Evolutionary conservation across 2,329 filamentous ascomycete species (phyloP).

Genomic region (Cercospora zeina): DNA sequence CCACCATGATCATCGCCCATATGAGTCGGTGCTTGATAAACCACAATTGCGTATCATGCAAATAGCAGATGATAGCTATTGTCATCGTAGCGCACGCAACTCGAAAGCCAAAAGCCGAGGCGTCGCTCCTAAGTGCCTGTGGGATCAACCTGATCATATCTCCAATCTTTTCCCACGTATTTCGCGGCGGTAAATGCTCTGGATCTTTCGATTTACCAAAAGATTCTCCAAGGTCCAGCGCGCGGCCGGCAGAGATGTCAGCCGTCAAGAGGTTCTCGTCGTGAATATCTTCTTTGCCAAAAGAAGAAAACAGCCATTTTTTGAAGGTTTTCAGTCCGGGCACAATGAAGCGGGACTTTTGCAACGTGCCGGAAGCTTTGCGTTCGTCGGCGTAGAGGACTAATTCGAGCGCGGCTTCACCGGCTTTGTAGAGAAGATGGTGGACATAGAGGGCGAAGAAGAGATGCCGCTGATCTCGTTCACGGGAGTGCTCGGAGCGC

Average conservation of each 20-base stretch:
- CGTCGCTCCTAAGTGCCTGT: conserved; percentile 60
- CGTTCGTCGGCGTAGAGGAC: conserved; percentile 68
- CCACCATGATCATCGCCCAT: conserved; percentile 74
- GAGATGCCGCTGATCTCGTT: conserved; percentile 66
- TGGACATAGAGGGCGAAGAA: conserved; percentile 72
- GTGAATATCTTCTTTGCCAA: conserved; percentile 56
- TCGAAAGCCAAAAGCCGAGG: conserved; percentile 70
- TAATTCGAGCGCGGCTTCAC: conserved; percentile 62
- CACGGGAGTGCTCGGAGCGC: conserved; percentile 59
- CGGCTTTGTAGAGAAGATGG: conserved; percentile 62
- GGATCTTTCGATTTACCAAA: conserved; percentile 66
- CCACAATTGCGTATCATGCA: conserved; percentile 63
- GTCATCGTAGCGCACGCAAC: conserved; percentile 72
- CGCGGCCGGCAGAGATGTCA: conserved; percentile 56
- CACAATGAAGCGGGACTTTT: conserved; percentile 62
- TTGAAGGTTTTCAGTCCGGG: conserved; percentile 62
- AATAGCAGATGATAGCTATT: conserved; percentile 65
- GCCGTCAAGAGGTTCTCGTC: conserved; percentile 57
- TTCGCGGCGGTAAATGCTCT: conserved; percentile 68
- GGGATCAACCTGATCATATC: conserved; percentile 61
- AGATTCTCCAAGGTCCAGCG: conserved; percentile 66
- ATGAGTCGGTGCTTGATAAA: conserved; percentile 69
- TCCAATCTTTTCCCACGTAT: conserved; percentile 60
- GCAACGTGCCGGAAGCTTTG: conserved; percentile 64
- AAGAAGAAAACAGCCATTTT: conserved; percentile 64